Conservation (phyloP, 1,284 basidiomycete species). For the Marasmius fiardii region DNA sequence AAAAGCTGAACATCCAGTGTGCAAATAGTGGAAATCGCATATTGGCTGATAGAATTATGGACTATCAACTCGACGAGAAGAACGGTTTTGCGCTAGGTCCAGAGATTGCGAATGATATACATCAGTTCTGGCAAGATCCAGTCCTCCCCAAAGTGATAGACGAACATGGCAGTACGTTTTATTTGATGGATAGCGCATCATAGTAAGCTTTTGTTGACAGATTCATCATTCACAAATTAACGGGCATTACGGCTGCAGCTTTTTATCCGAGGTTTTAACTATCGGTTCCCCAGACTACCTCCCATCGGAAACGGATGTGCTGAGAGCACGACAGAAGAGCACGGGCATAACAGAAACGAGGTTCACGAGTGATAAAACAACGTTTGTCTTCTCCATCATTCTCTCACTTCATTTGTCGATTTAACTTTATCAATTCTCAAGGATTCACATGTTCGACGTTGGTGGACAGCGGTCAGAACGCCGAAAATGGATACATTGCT, state of each 20-base stretch:
- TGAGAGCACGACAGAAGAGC: slow-evolving; percentile 87
- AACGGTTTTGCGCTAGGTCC: slow-evolving; percentile 46
- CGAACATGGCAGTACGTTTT: slow-evolving; percentile 79
- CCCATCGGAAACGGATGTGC: slow-evolving; percentile 86
- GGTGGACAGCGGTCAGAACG: slow-evolving; percentile 91
- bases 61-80: slow-evolving; percentile 44
- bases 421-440: slow-evolving; percentile 20
- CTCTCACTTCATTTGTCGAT: slow-evolving; percentile 22
- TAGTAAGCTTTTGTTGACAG: slow-evolving; percentile 55
- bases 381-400: slow-evolving; percentile 60
- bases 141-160: slow-evolving; percentile 87
- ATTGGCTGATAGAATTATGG: slow-evolving; percentile 34
- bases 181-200: slow-evolving; percentile 92
- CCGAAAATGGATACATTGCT: slow-evolving; percentile 96
- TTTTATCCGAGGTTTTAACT: slow-evolving; percentile 82
- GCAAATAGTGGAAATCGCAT: slow-evolving; percentile 76
- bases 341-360: slow-evolving; percentile 92
- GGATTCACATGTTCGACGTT: slow-evolving; percentile 95
- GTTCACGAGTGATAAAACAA: slow-evolving; percentile 64
- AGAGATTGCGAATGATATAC: slow-evolving; percentile 75
- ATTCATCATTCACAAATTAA: slow-evolving; percentile 25
- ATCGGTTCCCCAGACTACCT: slow-evolving; percentile 80
- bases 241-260: slow-evolving; percentile 69
- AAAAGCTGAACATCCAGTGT: slow-evolving; percentile 86
- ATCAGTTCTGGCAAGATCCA: slow-evolving; percentile 88